phyloP scores from a whole-genome alignment of 129 eudicot species.

The Centrapalus pauciflorus region DNA sequence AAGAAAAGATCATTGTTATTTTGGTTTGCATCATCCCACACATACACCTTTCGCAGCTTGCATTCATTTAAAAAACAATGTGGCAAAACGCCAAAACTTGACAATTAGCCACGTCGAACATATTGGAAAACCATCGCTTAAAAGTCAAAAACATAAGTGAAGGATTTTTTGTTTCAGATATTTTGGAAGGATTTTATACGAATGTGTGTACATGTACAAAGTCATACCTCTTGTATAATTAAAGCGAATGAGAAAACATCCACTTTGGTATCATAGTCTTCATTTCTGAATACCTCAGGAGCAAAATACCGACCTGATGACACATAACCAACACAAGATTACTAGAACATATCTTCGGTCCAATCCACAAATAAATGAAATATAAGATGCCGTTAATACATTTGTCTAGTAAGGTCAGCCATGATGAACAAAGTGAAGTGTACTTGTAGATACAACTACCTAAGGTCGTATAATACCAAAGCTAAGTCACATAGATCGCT shows the following conservation, averaged over 20 bases:
- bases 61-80: neutral
- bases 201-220: constrained; percentile 17
- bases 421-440: neutral
- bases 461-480: too few relatives aligned
- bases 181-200: neutral
- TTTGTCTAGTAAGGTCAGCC: neutral
- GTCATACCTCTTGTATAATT: constrained; percentile 82
- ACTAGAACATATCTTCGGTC: too few relatives aligned
- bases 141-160: neutral
- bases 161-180: too few relatives aligned
- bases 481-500: too few relatives aligned
- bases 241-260: constrained; percentile 94
- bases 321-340: neutral
- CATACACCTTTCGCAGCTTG: neutral
- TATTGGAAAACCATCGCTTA: neutral
- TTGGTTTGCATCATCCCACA: neutral
- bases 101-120: neutral
- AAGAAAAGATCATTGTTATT: neutral
- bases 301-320: constrained; percentile 88
- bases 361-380: too few relatives aligned
- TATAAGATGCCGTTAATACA: too few relatives aligned
- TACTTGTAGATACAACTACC: too few relatives aligned
- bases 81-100: neutral
- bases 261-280: constrained; percentile 83
- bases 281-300: constrained; percentile 86